These are phyloP conservation scores for Agroathelia rolfsii DNA, from an alignment of 1,284 basidiomycete species.

Conservation along the genomic window DNA sequence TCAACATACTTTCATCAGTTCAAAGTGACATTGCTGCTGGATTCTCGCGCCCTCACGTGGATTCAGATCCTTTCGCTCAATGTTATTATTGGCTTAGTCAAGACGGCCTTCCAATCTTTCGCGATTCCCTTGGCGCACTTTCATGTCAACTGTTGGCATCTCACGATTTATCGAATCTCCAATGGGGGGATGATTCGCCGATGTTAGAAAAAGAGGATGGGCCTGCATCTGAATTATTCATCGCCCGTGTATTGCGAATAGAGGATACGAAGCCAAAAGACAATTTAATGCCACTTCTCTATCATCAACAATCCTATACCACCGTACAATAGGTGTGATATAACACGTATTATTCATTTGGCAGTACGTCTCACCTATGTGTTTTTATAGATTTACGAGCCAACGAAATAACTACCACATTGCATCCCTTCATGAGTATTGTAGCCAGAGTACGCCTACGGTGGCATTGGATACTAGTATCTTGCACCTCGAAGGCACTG, in stretches of 20 bases:
- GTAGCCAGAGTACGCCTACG: too few relatives aligned
- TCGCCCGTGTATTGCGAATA: conserved; percentile 36
- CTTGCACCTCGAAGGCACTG: too few relatives aligned
- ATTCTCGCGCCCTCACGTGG: conserved; percentile 56
- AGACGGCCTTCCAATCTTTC: conserved; percentile 49
- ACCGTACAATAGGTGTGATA: conserved; percentile 22
- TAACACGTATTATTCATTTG: conserved; percentile 3
- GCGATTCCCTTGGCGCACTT: conserved; percentile 48
- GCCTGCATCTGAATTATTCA: conserved; percentile 35
- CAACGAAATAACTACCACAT: too few relatives aligned
- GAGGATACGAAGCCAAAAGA: conserved; percentile 19
- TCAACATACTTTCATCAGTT: conserved; percentile 57
- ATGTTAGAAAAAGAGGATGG: conserved; percentile 20
- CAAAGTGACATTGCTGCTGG: conserved; percentile 45
- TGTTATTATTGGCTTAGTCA: conserved; percentile 30
- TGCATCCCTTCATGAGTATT: too few relatives aligned
- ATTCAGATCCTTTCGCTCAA: conserved; percentile 45
- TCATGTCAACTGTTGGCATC: conserved; percentile 37
- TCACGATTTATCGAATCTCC: conserved; percentile 21
- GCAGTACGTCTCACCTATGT: conserved; percentile 6
- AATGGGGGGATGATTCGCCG: conserved; percentile 8
- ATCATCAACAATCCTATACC: conserved; percentile 34
- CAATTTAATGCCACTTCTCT: conserved; percentile 30
- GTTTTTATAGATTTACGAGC: conserved; percentile 3
- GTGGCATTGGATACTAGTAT: too few relatives aligned